A percentile compares a stretch with the other conserved stretches of the same genome.
Conservation (phyloP, 495 filamentous ascomycete species). For the Aspergillus kassunensis region DNA sequence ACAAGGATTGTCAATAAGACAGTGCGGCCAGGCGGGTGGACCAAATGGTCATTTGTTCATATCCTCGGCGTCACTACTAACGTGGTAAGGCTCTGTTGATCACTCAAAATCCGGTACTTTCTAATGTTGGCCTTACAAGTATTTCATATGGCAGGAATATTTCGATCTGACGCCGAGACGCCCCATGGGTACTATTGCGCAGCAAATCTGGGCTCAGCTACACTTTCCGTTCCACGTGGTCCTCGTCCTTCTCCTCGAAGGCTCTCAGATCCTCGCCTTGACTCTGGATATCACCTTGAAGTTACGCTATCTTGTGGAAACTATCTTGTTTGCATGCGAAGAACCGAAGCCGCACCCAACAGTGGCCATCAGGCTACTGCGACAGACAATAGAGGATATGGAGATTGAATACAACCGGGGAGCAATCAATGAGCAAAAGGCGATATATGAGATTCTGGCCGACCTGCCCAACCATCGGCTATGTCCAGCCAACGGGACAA, state of each 20-base stretch:
- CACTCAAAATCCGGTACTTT: conserved; percentile 20
- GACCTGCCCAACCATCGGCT: conserved; percentile 30
- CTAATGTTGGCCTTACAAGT: conserved; percentile 40
- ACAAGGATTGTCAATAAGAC: conserved; percentile 54
- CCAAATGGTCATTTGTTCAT: conserved; percentile 47
- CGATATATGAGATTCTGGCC: conserved; percentile 31
- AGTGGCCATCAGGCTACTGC: conserved; percentile 29
- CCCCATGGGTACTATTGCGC: conserved; percentile 48
- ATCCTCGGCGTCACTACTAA: conserved; percentile 43
- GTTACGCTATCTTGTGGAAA: conserved; percentile 35
- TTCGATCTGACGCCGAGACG: conserved; percentile 52
- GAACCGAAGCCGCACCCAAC: conserved; percentile 29
- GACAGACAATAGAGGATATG: conserved; percentile 40
- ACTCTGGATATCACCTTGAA: conserved; percentile 40
- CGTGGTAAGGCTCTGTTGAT: conserved; percentile 39
- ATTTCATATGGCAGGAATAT: conserved; percentile 68
- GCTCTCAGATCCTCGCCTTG: conserved; percentile 41
- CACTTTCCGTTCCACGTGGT: conserved; percentile 70
- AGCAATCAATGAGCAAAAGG: conserved; percentile 29
- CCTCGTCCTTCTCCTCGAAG: conserved; percentile 61
- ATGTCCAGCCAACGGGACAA: conserved; percentile 20
- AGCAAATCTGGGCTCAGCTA: conserved; percentile 61
- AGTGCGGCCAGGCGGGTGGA: conserved; percentile 49
- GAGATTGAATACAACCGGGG: conserved; percentile 39
- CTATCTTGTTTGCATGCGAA: conserved; percentile 39